Conservation (phyloP, 73 alveolate genomes). For the Durusdinium trenchii region DNA sequence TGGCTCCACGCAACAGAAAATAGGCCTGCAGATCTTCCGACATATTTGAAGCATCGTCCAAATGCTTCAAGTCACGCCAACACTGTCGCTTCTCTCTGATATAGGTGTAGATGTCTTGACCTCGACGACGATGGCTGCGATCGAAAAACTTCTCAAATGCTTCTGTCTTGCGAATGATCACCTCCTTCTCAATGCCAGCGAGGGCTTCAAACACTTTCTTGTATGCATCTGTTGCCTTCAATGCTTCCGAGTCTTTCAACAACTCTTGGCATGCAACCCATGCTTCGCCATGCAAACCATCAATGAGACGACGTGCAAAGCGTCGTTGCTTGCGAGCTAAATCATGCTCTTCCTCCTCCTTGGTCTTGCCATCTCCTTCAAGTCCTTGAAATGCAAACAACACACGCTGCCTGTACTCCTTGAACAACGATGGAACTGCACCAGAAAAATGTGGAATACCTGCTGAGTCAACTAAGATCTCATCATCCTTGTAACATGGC, state of each 20-base stretch:
- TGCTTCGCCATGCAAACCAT: neutral
- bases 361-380: neutral
- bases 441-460: neutral
- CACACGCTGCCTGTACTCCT: conserved; percentile 6
- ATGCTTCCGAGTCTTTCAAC: neutral
- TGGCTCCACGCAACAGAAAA: neutral
- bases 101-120: neutral
- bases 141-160: conserved; percentile 17
- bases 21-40: neutral
- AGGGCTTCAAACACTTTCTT: neutral
- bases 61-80: neutral
- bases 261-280: neutral
- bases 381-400: neutral
- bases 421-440: neutral
- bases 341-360: neutral
- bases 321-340: neutral
- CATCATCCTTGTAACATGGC: neutral
- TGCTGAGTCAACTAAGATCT: neutral
- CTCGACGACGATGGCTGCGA: neutral
- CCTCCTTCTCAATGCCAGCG: conserved; percentile 4
- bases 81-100: neutral
- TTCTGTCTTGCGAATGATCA: neutral
- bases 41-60: neutral
- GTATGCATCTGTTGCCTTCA: neutral
- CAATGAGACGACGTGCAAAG: neutral